A percentile compares a stretch with the other conserved stretches of the same genome.
These are phyloP conservation scores for Solanum etuberosum DNA, from an alignment of 257 asterid genomes.

Conservation along the genomic window DNA sequence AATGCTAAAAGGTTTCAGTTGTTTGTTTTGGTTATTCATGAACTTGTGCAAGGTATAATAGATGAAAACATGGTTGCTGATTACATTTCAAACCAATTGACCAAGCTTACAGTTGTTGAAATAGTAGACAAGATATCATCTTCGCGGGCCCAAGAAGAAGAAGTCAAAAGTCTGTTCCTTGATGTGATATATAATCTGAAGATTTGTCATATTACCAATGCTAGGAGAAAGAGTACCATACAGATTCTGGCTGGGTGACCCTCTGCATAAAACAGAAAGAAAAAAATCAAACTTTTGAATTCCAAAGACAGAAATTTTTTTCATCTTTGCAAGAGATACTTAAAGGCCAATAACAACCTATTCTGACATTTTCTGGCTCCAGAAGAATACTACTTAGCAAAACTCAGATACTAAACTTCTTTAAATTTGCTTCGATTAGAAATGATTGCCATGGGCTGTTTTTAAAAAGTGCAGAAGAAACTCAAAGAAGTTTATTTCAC, in stretches of 20 bases:
- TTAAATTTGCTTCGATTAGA: too few species aligned
- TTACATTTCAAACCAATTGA: background rate
- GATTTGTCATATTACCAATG: conserved; percentile 81
- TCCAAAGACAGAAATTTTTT: background rate
- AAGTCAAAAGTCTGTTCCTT: background rate
- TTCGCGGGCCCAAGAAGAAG: background rate
- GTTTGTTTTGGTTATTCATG: background rate
- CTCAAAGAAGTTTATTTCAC: too few species aligned
- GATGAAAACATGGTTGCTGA: too few species aligned
- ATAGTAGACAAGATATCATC: background rate
- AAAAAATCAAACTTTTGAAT: background rate
- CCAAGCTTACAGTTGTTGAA: background rate
- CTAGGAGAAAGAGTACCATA: conserved; percentile 79
- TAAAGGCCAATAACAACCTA: conserved; percentile 79
- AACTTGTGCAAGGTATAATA: background rate
- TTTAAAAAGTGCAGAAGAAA: too few species aligned
- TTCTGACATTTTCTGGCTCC: background rate
- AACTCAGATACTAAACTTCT: too few species aligned
- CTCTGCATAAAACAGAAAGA: conserved; percentile 39
- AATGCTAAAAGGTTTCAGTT: background rate
- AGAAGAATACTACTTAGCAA: background rate
- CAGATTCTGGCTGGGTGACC: conserved; percentile 79
- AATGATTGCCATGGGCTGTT: too few species aligned
- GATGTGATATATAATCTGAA: conserved; percentile 48
- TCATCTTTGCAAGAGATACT: conserved; percentile 8